Percentiles rank a stretch among this genome's conserved stretches.
Conservation (phyloP, 768 basidiomycete genomes). For the Amanita exitialis region DNA sequence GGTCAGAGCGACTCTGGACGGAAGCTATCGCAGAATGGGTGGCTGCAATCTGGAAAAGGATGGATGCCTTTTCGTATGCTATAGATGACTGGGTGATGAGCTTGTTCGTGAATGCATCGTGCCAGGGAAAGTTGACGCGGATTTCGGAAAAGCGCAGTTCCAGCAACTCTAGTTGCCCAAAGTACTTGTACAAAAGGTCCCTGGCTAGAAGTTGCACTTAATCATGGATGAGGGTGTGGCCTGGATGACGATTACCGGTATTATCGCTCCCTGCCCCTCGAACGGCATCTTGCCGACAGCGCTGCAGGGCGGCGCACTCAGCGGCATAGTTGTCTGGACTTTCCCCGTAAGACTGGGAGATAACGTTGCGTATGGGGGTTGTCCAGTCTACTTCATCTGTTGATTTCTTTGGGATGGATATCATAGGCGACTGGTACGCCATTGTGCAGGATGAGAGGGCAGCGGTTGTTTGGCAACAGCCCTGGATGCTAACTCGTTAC, state of each 20-base stretch:
- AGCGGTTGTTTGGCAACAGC: slow-evolving; percentile 6
- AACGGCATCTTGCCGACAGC: slow-evolving; percentile 93
- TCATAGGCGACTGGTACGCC: slow-evolving; percentile 80
- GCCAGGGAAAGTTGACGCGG: slow-evolving; percentile 92
- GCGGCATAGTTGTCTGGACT: slow-evolving; percentile 79
- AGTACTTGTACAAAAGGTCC: slow-evolving; percentile 97
- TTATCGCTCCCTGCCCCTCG: slow-evolving; percentile 92
- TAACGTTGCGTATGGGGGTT: slow-evolving; percentile 71
- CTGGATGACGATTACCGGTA: slow-evolving; percentile 52
- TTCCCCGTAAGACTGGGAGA: slow-evolving; percentile 90
- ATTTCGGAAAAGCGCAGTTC: slow-evolving; percentile 97
- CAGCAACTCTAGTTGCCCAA: slow-evolving; percentile 95
- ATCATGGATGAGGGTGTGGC: neutral
- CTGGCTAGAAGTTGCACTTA: slow-evolving; percentile 38
- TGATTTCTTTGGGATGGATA: slow-evolving; percentile 88
- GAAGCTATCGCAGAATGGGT: slow-evolving; percentile 90
- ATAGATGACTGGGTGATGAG: slow-evolving; percentile 91
- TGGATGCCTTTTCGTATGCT: slow-evolving; percentile 95
- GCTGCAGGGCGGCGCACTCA: slow-evolving; percentile 78
- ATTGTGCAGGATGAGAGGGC: slow-evolving; percentile 27
- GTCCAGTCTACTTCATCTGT: slow-evolving; percentile 98
- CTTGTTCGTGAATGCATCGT: slow-evolving; percentile 94
- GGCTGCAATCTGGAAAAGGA: slow-evolving; percentile 92
- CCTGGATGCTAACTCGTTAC: neutral
- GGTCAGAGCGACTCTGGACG: slow-evolving; percentile 76